A percentile compares a stretch with the other conserved stretches of the same genome.
Conservation (phyloP, 2,329 filamentous ascomycete species). For the Orbilia blumenaviensis region DNA sequence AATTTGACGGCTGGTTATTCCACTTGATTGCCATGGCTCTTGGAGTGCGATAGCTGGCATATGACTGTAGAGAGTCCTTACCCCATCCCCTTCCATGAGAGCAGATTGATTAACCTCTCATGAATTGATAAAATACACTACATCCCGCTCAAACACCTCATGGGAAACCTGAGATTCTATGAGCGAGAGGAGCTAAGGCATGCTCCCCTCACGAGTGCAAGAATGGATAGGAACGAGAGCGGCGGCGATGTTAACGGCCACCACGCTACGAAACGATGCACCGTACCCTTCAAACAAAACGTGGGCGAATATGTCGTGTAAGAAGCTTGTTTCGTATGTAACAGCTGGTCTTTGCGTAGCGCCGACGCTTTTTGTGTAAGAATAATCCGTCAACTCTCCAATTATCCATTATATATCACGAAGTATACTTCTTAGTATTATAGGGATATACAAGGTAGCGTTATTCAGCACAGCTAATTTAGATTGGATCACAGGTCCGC, state of each 20-base stretch:
- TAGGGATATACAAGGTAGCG: too few species aligned
- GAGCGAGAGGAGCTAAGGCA: background rate
- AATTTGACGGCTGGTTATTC: background rate
- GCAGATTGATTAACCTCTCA: background rate
- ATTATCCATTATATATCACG: too few species aligned
- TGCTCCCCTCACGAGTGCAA: background rate
- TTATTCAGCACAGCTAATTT: background rate
- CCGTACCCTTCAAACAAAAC: background rate
- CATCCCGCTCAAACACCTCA: slow-evolving; percentile 4
- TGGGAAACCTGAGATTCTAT: background rate
- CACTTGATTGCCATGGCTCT: background rate
- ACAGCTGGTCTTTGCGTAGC: background rate
- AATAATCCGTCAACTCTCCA: background rate
- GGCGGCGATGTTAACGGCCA: background rate
- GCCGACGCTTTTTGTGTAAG: slow-evolving; percentile 10
- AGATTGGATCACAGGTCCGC: background rate
- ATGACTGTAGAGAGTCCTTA: too few species aligned
- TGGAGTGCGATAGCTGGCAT: too few species aligned
- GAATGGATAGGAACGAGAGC: background rate
- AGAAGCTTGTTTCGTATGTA: background rate
- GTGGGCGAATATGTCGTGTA: background rate
- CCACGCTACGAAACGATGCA: background rate
- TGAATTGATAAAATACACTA: background rate
- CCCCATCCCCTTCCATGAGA: too few species aligned
- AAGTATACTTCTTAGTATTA: too few species aligned